Base-by-base conservation (phyloP, 345 rosid species). In the Hibiscus tridactylites region DNA sequence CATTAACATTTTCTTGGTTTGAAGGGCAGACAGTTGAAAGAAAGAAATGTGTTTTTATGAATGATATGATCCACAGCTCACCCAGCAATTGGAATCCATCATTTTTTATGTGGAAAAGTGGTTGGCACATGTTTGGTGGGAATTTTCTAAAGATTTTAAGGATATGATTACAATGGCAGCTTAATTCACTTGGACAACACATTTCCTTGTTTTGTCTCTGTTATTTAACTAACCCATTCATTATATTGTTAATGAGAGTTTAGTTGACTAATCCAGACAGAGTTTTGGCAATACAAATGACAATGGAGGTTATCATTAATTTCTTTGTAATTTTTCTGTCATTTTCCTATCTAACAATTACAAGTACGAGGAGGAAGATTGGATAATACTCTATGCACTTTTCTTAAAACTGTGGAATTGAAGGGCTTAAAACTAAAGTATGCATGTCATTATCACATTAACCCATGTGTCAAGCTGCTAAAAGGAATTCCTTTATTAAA, bases 51-150 rank as follows among this genome's bases (percentile, higher is more conserved):
- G 19, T 3, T 46, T 64, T 19, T 4, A 37, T 17, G 35, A 6
- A 12, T 49, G 19, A 12, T 66, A 4, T 47, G 37, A 66, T 47
- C 21, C 57, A 46, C 53, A 66, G 7, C 57, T 66, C 71, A 66
- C 24, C 57, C 17, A 57, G 49, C 71, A 35, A 21, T 6, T 8
- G 10, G 44, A 39, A 39, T 39, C 9, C 66, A 61, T 15, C 37
- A 8, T 4, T 35, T 61, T 42, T 37, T 54, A 31, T 68, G 49
- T 63, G 42, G 59, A 19, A 62, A 39, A 46, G 37, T 35, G 3
- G 58, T 54, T 54, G 56, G 46, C 37, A 44, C 28, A 71, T 44
- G 37, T 67, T 56, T 24, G 67, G 71, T 61, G 62, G 53, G 9
- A 17, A 66, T 2, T 28, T 65, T 53, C 12, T 31, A 65, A 65